Evolutionary conservation across 176 grass and related monocot species (phyloP).

Genomic region (Triticum dicoccoides): DNA sequence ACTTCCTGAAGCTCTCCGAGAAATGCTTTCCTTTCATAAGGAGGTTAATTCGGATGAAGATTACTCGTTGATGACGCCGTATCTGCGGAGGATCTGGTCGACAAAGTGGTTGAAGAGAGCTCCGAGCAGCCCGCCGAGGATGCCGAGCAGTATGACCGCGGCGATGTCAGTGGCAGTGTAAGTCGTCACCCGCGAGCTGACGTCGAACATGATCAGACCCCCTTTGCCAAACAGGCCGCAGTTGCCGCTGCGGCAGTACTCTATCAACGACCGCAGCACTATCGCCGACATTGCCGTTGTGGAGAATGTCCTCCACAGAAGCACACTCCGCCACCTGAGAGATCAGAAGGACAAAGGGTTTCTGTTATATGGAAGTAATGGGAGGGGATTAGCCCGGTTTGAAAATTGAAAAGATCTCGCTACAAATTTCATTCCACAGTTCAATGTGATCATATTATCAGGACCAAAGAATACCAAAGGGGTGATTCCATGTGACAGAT

Average conservation of each 20-base stretch:
- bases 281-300: slow-evolving; percentile 63
- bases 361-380: background rate
- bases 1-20: background rate
- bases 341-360: background rate
- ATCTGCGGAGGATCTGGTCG: slow-evolving; percentile 41
- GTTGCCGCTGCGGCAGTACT: slow-evolving; percentile 57
- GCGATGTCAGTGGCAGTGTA: slow-evolving; percentile 38
- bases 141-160: slow-evolving; percentile 32
- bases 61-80: slow-evolving; percentile 59
- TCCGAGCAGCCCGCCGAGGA: slow-evolving; percentile 56
- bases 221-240: slow-evolving; percentile 74
- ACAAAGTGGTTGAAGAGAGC: slow-evolving; percentile 56
- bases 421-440: background rate
- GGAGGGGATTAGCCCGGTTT: background rate
- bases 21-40: background rate
- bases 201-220: slow-evolving; percentile 74
- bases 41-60: background rate
- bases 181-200: slow-evolving; percentile 38
- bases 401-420: no score
- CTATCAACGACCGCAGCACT: slow-evolving; percentile 45
- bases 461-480: background rate
- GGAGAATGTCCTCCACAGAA: slow-evolving; percentile 78
- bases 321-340: slow-evolving; percentile 70
- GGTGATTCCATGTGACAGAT: background rate
- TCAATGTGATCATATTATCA: background rate